These are phyloP conservation scores for Bolboschoenoplectus hybrid DNA, from an alignment of 202 grass and related monocot genomes.

Conservation along the genomic window DNA sequence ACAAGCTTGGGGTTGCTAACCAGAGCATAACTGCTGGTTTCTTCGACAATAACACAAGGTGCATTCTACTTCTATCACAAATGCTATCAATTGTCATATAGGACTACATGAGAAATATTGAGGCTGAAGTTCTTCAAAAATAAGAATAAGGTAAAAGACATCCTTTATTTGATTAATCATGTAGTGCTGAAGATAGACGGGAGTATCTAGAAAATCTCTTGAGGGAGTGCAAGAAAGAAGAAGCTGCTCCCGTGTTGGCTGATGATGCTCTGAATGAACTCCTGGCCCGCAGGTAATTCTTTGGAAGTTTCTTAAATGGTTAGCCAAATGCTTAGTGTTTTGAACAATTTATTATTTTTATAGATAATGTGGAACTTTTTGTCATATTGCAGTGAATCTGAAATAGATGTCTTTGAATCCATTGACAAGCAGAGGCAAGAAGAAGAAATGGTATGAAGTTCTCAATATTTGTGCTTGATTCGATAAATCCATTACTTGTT, in stretches of 20 bases:
- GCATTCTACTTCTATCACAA: slow-evolving; percentile 23
- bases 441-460: slow-evolving; percentile 70
- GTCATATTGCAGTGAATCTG: slow-evolving; percentile 73
- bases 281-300: slow-evolving; percentile 80
- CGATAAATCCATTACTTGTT: slow-evolving; percentile 10
- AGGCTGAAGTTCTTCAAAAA: not conserved
- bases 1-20: slow-evolving; percentile 99
- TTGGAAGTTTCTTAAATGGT: slow-evolving; percentile 10
- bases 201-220: slow-evolving; percentile 97
- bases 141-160: not conserved
- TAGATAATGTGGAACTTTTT: slow-evolving; percentile 18
- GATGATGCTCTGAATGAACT: slow-evolving; percentile 97
- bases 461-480: not conserved
- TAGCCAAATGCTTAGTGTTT: not conserved
- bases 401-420: slow-evolving; percentile 97
- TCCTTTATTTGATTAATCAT: slow-evolving; percentile 33
- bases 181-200: slow-evolving; percentile 96
- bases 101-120: slow-evolving; percentile 16
- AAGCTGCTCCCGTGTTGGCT: slow-evolving; percentile 82
- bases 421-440: slow-evolving; percentile 90
- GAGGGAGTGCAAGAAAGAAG: slow-evolving; percentile 98
- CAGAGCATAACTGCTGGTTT: slow-evolving; percentile 99
- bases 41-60: slow-evolving; percentile 99
- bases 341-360: slow-evolving; percentile 18
- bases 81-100: not conserved